These are phyloP conservation scores for Conidiobolus incongruus DNA, from an alignment of 371 early-diverging fungal species.

Conservation along the genomic window DNA sequence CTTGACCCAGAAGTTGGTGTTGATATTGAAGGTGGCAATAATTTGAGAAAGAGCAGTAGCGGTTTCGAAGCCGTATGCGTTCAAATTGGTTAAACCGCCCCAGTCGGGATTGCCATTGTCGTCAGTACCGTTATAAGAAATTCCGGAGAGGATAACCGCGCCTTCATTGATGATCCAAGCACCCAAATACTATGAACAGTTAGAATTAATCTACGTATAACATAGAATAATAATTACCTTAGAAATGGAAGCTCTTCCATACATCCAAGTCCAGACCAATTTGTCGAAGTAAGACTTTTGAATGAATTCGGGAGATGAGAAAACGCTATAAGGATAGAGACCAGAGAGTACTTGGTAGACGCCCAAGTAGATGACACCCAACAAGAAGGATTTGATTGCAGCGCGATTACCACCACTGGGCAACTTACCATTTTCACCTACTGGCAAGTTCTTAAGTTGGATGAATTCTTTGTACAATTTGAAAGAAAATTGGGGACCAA, in stretches of 20 bases:
- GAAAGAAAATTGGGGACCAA: constrained; percentile 54
- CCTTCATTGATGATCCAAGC: constrained; percentile 43
- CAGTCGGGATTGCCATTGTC: constrained; percentile 18
- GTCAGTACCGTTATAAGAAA: constrained; percentile 33
- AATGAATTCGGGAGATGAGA: constrained; percentile 23
- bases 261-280: constrained; percentile 16
- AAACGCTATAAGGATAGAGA: constrained; percentile 18
- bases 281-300: constrained; percentile 14
- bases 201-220: background rate
- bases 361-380: constrained; percentile 23
- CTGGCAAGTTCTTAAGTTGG: background rate
- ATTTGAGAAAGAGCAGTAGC: constrained; percentile 31
- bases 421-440: constrained; percentile 4
- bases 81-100: constrained; percentile 33
- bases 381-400: constrained; percentile 17
- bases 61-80: constrained; percentile 18
- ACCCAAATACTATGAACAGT: constrained; percentile 24
- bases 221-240: constrained; percentile 13
- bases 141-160: constrained; percentile 28
- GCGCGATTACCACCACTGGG: constrained; percentile 15
- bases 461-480: constrained; percentile 18
- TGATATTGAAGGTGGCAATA: constrained; percentile 40
- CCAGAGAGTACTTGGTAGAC: constrained; percentile 21
- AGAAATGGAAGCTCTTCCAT: constrained; percentile 28
- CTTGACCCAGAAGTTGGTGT: constrained; percentile 51